Base-by-base conservation (phyloP, 2,329 filamentous ascomycete genomes). In the Anthostomella pinea region DNA sequence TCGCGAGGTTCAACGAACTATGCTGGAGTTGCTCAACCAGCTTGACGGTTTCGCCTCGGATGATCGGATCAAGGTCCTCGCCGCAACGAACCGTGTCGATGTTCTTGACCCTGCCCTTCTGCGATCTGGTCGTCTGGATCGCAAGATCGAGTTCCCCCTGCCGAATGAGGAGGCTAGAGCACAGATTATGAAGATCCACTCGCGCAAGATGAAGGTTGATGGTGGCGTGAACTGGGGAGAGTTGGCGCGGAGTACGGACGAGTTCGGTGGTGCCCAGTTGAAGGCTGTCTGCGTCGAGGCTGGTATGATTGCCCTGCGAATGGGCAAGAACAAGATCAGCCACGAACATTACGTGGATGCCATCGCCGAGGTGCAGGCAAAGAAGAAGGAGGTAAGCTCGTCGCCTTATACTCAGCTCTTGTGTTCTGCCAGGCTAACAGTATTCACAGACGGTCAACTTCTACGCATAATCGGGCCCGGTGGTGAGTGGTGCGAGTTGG, bases 271-370 rank as follows among this genome's bases (percentile, higher is more conserved):
- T 62, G 93, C 93, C 43, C 91, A 95, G 81, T 71, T 98, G 53
- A 98, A 98, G 77, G 93, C 93, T 27, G 93, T 98, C 15, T 98
- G 93, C 64, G 93, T 98, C 17, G 93, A 98, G 71, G 93, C 93
- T 33, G 93, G 93, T 62, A 98, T 98, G 93, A 98, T 98, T 68
- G 93, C 93, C 18, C 72, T 98, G 59, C 80, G 93, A 53, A 88
- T 84, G 64, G 93, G 93, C 44, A 90, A 95, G 75, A 89, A 84
- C 68, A 96, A 96, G 77, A 93, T 98, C 59, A 86, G 85, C 42
- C 93, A 98, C 63, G 93, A 98, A 72, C 88, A 98, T 67, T 98
- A 97, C 60, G 93, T 98, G 33, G 93, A 98, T 72, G 93, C 93
- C 43, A 97, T 98, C 64, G 79, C 89, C 23, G 93, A 98, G 68